Evolutionary conservation across 345 rosid species (phyloP).

Genomic region (Euphorbia pulcherrima): DNA sequence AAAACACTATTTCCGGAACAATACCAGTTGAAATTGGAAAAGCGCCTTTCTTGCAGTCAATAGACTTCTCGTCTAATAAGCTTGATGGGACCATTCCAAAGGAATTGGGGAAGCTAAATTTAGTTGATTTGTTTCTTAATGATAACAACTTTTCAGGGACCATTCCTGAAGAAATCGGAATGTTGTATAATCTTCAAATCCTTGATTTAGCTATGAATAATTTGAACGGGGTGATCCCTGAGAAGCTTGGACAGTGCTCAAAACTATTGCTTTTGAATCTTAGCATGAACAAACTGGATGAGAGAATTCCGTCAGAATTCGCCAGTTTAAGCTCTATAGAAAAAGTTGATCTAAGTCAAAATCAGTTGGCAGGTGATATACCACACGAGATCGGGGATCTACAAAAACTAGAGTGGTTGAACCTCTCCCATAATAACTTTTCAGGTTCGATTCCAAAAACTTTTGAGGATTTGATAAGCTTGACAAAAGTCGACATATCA

Average conservation of each 20-base stretch:
- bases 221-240: neutral
- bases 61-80: neutral
- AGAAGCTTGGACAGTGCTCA: neutral
- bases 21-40: neutral
- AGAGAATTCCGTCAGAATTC: neutral
- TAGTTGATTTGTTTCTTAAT: neutral
- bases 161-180: neutral
- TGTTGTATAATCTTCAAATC: neutral
- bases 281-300: neutral
- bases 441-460: neutral
- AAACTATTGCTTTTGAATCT: too few species aligned
- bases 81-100: neutral
- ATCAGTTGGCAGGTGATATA: too few species aligned
- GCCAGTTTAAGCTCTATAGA: too few species aligned
- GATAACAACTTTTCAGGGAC: neutral
- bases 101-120: neutral
- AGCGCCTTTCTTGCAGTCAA: neutral
- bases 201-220: neutral
- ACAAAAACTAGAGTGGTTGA: neutral
- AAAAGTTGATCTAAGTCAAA: neutral
- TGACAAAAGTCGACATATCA: too few species aligned
- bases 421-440: conserved; percentile 4
- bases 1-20: neutral
- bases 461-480: too few species aligned
- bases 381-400: neutral